A percentile compares a stretch with the other conserved stretches of the same genome.
Conservation (phyloP, 139 green algal genomes). For the Nannochloris sp. region DNA sequence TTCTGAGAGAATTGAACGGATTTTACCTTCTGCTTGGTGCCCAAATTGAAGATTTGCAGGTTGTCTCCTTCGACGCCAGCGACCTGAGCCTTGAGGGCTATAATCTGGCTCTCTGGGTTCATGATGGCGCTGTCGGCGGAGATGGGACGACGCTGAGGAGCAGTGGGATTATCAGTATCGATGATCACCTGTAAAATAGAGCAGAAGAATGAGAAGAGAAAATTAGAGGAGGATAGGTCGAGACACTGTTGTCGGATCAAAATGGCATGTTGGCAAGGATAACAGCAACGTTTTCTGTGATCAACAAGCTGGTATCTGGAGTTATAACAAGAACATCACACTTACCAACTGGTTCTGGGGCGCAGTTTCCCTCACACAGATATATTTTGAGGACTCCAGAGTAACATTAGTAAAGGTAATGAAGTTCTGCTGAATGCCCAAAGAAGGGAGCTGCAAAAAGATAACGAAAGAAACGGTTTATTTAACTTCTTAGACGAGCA, state of each 20-base stretch:
- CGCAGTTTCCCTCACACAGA: slow-evolving; percentile 92
- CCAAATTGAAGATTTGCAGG: slow-evolving; percentile 98
- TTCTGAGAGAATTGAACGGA: slow-evolving; percentile 86
- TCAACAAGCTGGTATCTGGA: too few relatives aligned
- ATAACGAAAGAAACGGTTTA: too few relatives aligned
- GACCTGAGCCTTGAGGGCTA: slow-evolving; percentile 85
- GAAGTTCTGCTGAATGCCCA: slow-evolving; percentile 82
- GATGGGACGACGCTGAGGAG: slow-evolving; percentile 84
- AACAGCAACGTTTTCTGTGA: not conserved
- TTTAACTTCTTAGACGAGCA: too few relatives aligned
- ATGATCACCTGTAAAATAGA: slow-evolving; percentile 69
- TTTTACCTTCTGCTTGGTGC: slow-evolving; percentile 98
- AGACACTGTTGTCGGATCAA: not conserved
- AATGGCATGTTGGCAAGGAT: not conserved
- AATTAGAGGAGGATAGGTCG: not conserved
- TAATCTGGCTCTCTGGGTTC: slow-evolving; percentile 87
- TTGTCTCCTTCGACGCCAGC: slow-evolving; percentile 60
- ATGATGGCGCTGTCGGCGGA: slow-evolving; percentile 95
- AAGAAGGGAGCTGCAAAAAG: slow-evolving; percentile 69
- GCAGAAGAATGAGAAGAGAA: not conserved
- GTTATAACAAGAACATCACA: too few relatives aligned
- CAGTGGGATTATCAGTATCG: slow-evolving; percentile 71
- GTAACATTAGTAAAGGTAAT: slow-evolving; percentile 98
- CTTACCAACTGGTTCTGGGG: slow-evolving; percentile 33
- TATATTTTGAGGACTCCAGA: slow-evolving; percentile 94